These are phyloP conservation scores for Tetrapyrgos nigripes DNA, from an alignment of 1,284 basidiomycete species.

Conservation along the genomic window DNA sequence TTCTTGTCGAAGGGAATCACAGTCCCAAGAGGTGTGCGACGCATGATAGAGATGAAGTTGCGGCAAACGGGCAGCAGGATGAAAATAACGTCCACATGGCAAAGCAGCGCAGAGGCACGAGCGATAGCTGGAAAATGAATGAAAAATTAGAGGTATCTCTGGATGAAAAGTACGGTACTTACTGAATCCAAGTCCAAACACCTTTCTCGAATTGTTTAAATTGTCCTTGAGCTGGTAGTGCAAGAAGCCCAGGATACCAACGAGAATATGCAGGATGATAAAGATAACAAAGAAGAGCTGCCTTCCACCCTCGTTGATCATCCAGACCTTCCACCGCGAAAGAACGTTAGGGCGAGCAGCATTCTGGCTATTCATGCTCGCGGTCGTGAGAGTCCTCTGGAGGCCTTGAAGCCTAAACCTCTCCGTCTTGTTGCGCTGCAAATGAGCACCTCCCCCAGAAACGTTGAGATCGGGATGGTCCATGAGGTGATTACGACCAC, in stretches of 20 bases:
- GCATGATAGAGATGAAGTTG: constrained; percentile 86
- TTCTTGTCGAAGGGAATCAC: constrained; percentile 92
- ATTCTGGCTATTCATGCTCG: constrained; percentile 35
- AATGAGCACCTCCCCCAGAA: constrained; percentile 15
- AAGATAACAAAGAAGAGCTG: constrained; percentile 79
- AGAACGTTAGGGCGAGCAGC: constrained; percentile 22
- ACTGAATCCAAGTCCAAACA: constrained; percentile 82
- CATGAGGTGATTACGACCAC: constrained; percentile 10
- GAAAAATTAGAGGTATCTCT: constrained; percentile 3
- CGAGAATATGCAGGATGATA: constrained; percentile 79
- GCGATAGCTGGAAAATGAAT: constrained; percentile 67
- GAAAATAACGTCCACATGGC: constrained; percentile 91
- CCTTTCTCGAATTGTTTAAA: constrained; percentile 59
- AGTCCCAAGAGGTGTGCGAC: constrained; percentile 81
- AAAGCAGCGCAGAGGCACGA: constrained; percentile 82
- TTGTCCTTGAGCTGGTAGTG: constrained; percentile 85
- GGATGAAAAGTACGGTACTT: constrained; percentile 37
- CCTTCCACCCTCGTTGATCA: constrained; percentile 89
- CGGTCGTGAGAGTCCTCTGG: constrained; percentile 50
- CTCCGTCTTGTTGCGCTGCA: constrained; percentile 33
- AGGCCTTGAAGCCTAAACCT: constrained; percentile 29
- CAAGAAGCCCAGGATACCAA: constrained; percentile 75
- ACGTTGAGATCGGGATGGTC: constrained; percentile 17
- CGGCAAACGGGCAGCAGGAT: constrained; percentile 92
- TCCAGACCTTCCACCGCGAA: constrained; percentile 71